phyloP scores from a whole-genome alignment of 2,329 filamentous ascomycete species.

The Fusarium cyanostomum region DNA sequence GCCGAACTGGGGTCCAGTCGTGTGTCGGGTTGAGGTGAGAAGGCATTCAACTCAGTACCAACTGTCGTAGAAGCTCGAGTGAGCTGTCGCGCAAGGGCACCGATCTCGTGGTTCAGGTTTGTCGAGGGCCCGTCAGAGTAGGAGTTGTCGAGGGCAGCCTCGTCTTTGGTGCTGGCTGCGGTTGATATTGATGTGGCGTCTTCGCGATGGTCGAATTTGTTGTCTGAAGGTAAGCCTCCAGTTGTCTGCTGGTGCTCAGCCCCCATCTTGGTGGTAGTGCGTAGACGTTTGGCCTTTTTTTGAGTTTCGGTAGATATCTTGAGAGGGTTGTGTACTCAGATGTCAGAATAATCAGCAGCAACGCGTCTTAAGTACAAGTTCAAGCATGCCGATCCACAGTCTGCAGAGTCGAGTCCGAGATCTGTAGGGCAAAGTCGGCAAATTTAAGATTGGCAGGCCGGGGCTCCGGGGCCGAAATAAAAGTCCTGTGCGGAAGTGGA shows the following conservation, averaged over 20 bases:
- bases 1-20: conserved; percentile 40
- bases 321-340: neutral
- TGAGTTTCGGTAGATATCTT: neutral
- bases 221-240: neutral
- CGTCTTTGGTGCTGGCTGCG: conserved; percentile 1
- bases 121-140: neutral
- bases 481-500: neutral
- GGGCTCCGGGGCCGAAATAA: neutral
- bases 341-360: neutral
- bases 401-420: neutral
- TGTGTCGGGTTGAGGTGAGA: conserved; percentile 33
- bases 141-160: neutral
- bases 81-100: conserved; percentile 23
- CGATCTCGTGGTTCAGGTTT: conserved; percentile 11
- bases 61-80: conserved; percentile 23
- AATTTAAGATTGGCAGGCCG: neutral
- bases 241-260: neutral
- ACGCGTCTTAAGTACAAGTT: neutral
- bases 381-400: neutral
- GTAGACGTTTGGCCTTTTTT: neutral
- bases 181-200: conserved; percentile 14
- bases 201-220: neutral
- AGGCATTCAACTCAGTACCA: conserved; percentile 25
- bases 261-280: neutral
- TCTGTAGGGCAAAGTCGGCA: neutral